Percentiles rank a stretch among this genome's conserved stretches.
phyloP scores from a whole-genome alignment of 352 stramenopile species.

The Stramenopiles sp. region DNA sequence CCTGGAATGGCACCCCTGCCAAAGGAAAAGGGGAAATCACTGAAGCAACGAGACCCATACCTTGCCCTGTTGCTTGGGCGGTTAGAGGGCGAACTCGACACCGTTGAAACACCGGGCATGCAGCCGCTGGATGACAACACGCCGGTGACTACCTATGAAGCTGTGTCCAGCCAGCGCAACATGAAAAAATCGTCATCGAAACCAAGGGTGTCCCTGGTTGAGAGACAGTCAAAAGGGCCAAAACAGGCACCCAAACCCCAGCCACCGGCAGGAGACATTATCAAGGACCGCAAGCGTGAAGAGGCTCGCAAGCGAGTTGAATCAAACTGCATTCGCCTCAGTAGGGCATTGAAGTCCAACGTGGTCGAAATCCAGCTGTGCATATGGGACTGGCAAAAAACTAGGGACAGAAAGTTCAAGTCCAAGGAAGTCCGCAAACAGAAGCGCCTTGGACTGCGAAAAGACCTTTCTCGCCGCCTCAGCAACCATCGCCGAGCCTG shows the following conservation, averaged over 20 bases:
- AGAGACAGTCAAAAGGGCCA: background rate
- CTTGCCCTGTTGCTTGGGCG: background rate
- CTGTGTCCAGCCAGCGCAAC: background rate
- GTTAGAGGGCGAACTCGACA: background rate
- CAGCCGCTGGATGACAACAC: background rate
- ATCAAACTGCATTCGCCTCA: background rate
- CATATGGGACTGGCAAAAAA: conserved; percentile 6
- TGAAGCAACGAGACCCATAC: background rate
- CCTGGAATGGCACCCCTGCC: background rate
- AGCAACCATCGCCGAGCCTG: background rate
- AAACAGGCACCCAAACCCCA: background rate
- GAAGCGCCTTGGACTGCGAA: background rate
- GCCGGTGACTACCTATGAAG: background rate
- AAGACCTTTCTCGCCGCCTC: background rate
- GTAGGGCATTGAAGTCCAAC: background rate
- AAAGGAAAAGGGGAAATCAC: background rate
- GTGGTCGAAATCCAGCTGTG: background rate
- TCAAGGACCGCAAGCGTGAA: background rate
- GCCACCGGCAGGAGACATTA: background rate
- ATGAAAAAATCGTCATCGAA: background rate
- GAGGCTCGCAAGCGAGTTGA: background rate
- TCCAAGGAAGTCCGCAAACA: background rate
- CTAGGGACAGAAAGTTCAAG: background rate
- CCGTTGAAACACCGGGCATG: background rate
- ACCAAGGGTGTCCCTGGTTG: background rate